A percentile compares a stretch with the other conserved stretches of the same genome.
Conservation (phyloP, 2,329 filamentous ascomycete species). For the Trichophyton simii region DNA sequence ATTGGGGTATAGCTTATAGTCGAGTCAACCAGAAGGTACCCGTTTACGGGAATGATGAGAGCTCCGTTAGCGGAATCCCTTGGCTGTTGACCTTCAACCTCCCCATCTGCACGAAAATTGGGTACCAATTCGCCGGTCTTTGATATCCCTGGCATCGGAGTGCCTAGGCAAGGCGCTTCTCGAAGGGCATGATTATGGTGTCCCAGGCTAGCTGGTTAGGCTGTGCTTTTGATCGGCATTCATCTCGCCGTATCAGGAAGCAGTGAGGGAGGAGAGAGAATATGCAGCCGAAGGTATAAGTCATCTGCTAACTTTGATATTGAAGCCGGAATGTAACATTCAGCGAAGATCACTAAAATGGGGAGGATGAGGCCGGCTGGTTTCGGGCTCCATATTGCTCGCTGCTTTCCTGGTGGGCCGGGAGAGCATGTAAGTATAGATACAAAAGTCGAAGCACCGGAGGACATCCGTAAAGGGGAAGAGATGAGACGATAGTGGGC, state of each 20-base stretch:
- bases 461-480: slow-evolving; percentile 2
- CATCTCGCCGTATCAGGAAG: background rate
- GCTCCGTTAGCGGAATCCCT: background rate
- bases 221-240: background rate
- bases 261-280: background rate
- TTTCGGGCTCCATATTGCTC: background rate
- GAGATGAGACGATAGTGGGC: background rate
- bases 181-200: background rate
- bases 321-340: background rate
- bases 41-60: background rate
- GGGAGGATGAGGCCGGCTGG: background rate
- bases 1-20: background rate
- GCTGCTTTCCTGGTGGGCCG: background rate
- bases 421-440: background rate
- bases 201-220: background rate
- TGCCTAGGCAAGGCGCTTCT: background rate
- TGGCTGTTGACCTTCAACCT: background rate
- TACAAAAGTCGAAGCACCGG: background rate
- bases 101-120: background rate
- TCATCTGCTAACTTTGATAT: background rate
- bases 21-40: background rate
- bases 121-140: background rate
- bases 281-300: background rate
- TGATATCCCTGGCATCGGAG: background rate
- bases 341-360: background rate